Percentiles rank a stretch among this genome's conserved stretches.
Conservation (phyloP, 345 rosid species). For the Luvunga scandens region DNA sequence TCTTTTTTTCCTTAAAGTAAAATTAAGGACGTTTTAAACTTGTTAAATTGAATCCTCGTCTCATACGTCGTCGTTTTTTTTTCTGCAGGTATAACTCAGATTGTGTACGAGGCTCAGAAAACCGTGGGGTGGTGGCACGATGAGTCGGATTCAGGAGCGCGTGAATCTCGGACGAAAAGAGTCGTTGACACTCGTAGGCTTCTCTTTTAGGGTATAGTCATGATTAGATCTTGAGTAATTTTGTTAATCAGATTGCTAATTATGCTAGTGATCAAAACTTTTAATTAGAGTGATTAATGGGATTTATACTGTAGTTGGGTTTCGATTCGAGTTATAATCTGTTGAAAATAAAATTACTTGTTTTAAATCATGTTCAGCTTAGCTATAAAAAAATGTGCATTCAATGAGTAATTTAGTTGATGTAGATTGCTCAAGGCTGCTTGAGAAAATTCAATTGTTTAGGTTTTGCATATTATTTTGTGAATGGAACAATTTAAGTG, state of each 20-base stretch:
- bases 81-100: constrained; percentile 56
- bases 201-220: constrained; percentile 15
- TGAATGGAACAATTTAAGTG: not conserved
- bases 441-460: not conserved
- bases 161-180: constrained; percentile 23
- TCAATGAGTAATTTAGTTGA: not conserved
- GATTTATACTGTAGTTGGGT: not conserved
- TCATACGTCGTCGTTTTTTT: too few relatives aligned
- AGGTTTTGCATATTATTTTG: not conserved
- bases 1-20: too few relatives aligned
- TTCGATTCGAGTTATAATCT: not conserved
- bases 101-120: constrained; percentile 72
- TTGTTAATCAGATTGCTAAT: not conserved
- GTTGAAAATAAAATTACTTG: not conserved
- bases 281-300: not conserved
- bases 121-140: constrained; percentile 78
- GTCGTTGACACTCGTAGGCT: constrained; percentile 35
- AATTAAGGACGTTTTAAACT: too few relatives aligned
- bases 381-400: not conserved
- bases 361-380: not conserved
- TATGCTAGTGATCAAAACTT: not conserved
- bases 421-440: not conserved
- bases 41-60: not conserved
- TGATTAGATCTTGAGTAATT: not conserved
- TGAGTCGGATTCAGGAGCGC: constrained; percentile 54